These are phyloP conservation scores for Conidiobolus incongruus DNA, from an alignment of 371 early-diverging fungal species.

Conservation along the genomic window DNA sequence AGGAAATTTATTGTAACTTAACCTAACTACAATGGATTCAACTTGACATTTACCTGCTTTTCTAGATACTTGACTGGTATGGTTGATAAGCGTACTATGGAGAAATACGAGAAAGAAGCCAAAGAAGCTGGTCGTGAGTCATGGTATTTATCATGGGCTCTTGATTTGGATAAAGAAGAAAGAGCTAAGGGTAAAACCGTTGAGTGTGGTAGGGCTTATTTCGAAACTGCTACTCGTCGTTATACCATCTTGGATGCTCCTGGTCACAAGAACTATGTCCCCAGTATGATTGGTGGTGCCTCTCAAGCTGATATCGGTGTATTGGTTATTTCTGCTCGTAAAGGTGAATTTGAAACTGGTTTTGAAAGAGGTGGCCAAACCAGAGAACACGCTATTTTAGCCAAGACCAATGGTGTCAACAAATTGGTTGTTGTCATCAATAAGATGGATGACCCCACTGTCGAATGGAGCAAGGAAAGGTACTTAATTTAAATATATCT, in stretches of 20 bases:
- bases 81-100: slow-evolving; percentile 98
- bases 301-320: slow-evolving; percentile 95
- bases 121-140: slow-evolving; percentile 89
- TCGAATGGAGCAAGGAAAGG: slow-evolving; percentile 73
- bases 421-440: slow-evolving; percentile 80
- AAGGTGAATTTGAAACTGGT: slow-evolving; percentile 99
- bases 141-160: slow-evolving; percentile 96
- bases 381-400: slow-evolving; percentile 94
- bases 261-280: slow-evolving; percentile 98
- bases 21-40: no score
- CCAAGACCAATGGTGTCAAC: slow-evolving; percentile 91
- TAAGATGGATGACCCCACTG: slow-evolving; percentile 98
- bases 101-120: slow-evolving; percentile 95
- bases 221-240: slow-evolving; percentile 84
- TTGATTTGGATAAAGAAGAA: slow-evolving; percentile 90
- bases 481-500: slow-evolving; percentile 14
- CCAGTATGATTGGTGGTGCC: slow-evolving; percentile 97
- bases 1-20: slow-evolving; percentile 78
- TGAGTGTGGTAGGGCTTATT: slow-evolving; percentile 92
- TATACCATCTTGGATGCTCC: slow-evolving; percentile 97
- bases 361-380: slow-evolving; percentile 99
- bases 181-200: slow-evolving; percentile 95
- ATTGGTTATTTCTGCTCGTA: slow-evolving; percentile 92
- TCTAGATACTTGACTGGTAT: slow-evolving; percentile 61
- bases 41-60: neutral